Conservation (phyloP, 352 stramenopile genomes). For the Thraustochytrium striatum region DNA sequence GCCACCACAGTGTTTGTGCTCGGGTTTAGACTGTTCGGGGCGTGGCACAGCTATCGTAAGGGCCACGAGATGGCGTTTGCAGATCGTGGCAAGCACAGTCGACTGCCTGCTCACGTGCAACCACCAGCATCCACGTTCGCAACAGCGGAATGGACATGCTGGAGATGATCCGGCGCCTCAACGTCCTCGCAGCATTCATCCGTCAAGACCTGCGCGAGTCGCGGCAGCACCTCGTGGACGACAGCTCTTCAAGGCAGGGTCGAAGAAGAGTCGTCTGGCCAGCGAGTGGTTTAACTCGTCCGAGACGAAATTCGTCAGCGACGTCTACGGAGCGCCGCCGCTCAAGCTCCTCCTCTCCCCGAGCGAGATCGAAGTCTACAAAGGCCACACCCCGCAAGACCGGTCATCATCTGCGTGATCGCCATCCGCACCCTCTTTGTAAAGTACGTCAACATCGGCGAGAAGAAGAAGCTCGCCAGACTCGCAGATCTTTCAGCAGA, state of each 20-base stretch:
- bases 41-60: conserved; percentile 39
- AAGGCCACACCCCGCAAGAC: neutral
- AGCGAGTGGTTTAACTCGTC: conserved; percentile 30
- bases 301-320: conserved; percentile 14
- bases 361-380: neutral
- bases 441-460: conserved; percentile 25
- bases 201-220: conserved; percentile 42
- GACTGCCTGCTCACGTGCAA: conserved; percentile 24
- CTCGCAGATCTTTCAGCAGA: conserved; percentile 41
- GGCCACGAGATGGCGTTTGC: conserved; percentile 26
- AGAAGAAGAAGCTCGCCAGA: conserved; percentile 27
- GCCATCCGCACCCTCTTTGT: conserved; percentile 36
- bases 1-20: conserved; percentile 27
- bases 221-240: conserved; percentile 13
- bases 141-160: conserved; percentile 39
- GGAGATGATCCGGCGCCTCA: conserved; percentile 30
- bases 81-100: conserved; percentile 17
- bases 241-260: conserved; percentile 30
- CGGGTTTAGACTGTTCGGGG: conserved; percentile 21
- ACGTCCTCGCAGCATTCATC: conserved; percentile 28
- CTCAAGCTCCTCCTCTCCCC: conserved; percentile 32
- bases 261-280: conserved; percentile 21
- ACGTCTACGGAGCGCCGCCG: conserved; percentile 17
- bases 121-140: conserved; percentile 33
- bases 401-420: conserved; percentile 26